phyloP scores from a whole-genome alignment of 805 yeast species.

The Tetrapisispora iriomotensis region DNA sequence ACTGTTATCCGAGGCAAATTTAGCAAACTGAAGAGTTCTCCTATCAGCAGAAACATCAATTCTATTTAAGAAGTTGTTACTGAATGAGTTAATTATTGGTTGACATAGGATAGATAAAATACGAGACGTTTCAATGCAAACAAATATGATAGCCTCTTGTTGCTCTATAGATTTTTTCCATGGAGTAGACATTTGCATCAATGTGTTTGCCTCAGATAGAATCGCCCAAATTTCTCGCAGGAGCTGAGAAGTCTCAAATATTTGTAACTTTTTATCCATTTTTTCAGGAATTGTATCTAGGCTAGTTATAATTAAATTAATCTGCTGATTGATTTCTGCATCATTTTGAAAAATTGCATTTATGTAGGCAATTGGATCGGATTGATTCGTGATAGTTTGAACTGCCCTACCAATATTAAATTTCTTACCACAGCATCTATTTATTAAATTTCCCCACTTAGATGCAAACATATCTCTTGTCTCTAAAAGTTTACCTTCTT shows the following conservation, averaged over 20 bases:
- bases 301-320: slow-evolving; percentile 23
- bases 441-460: slow-evolving; percentile 71
- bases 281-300: slow-evolving; percentile 30
- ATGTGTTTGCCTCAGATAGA: slow-evolving; percentile 49
- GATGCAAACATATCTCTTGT: slow-evolving; percentile 62
- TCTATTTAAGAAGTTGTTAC: slow-evolving; percentile 49
- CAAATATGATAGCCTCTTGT: slow-evolving; percentile 48
- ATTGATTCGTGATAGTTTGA: slow-evolving; percentile 11
- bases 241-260: slow-evolving; percentile 47
- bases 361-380: slow-evolving; percentile 2
- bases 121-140: slow-evolving; percentile 64
- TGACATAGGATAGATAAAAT: slow-evolving; percentile 54
- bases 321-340: slow-evolving; percentile 9
- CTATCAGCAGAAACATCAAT: slow-evolving; percentile 40
- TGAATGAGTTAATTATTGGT: slow-evolving; percentile 64
- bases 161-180: slow-evolving; percentile 43
- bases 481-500: slow-evolving; percentile 42
- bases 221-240: slow-evolving; percentile 50
- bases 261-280: slow-evolving; percentile 37
- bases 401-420: slow-evolving; percentile 48
- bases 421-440: slow-evolving; percentile 62
- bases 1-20: slow-evolving; percentile 44
- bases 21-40: slow-evolving; percentile 37
- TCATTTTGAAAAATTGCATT: slow-evolving; percentile 3
- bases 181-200: slow-evolving; percentile 64